Evolutionary conservation across 371 early-diverging fungal genomes (phyloP).

Genomic region (Mucor plumbeus): DNA sequence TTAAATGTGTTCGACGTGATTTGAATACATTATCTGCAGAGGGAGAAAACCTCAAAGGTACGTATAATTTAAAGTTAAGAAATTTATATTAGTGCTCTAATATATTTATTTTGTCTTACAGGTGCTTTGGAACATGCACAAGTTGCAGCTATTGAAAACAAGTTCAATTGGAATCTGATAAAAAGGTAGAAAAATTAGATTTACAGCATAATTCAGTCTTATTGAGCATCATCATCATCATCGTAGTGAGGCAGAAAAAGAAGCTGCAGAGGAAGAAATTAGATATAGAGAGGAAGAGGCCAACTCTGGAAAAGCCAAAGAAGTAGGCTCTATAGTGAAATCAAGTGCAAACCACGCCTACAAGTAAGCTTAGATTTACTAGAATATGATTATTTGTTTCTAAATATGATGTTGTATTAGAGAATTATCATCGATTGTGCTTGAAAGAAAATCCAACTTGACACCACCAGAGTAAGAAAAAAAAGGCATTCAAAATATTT

Average conservation of each 20-base stretch:
- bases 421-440: constrained; percentile 22
- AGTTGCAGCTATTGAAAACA: constrained; percentile 24
- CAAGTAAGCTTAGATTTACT: constrained; percentile 24
- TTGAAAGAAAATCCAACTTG: constrained; percentile 26
- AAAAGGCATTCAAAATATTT: neutral
- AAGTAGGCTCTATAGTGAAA: constrained; percentile 36
- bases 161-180: constrained; percentile 31
- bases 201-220: neutral
- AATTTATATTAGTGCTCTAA: neutral
- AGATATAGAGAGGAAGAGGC: constrained; percentile 28
- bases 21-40: constrained; percentile 31
- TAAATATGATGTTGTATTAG: constrained; percentile 6
- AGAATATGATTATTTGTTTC: no score
- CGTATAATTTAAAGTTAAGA: neutral
- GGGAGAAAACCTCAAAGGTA: constrained; percentile 45
- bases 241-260: constrained; percentile 33
- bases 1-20: constrained; percentile 32
- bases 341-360: constrained; percentile 36
- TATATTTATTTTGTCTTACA: neutral
- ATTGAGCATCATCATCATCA: neutral
- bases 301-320: constrained; percentile 31
- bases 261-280: constrained; percentile 30
- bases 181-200: constrained; percentile 20
- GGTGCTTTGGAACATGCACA: constrained; percentile 36
- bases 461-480: constrained; percentile 18